These are phyloP conservation scores for Drechslerella coelobrocha DNA, from an alignment of 2,329 filamentous ascomycete genomes.

Conservation along the genomic window DNA sequence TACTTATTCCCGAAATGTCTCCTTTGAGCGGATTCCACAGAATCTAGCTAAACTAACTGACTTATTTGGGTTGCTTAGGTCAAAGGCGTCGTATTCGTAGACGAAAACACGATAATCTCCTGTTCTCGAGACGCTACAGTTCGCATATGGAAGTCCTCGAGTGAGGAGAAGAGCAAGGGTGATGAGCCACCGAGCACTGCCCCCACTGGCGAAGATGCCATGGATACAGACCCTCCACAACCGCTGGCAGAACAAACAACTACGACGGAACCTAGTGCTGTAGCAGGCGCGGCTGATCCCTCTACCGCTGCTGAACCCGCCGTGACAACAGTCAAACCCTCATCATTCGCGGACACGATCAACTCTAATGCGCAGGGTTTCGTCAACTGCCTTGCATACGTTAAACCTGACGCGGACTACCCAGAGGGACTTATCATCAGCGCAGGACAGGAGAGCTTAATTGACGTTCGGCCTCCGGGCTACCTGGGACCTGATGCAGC, in stretches of 20 bases:
- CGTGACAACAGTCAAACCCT: slow-evolving; percentile 59
- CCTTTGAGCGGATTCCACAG: not conserved
- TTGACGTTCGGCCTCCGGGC: slow-evolving; percentile 81
- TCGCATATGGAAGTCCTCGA: slow-evolving; percentile 72
- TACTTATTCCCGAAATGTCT: not conserved
- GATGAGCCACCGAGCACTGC: not conserved
- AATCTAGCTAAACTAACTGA: not conserved
- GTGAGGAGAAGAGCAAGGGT: not conserved
- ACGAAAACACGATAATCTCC: slow-evolving; percentile 74
- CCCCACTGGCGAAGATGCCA: slow-evolving; percentile 58
- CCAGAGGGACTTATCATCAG: slow-evolving; percentile 78
- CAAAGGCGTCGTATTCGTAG: slow-evolving; percentile 80
- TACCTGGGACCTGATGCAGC: slow-evolving; percentile 72
- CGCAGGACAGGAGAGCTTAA: slow-evolving; percentile 88
- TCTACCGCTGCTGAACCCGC: slow-evolving; percentile 58
- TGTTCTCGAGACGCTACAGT: slow-evolving; percentile 92
- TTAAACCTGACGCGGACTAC: slow-evolving; percentile 71
- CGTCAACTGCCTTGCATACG: slow-evolving; percentile 82
- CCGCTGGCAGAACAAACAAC: slow-evolving; percentile 3
- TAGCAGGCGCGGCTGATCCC: not conserved
- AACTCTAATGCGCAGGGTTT: slow-evolving; percentile 81
- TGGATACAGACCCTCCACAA: slow-evolving; percentile 28
- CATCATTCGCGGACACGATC: slow-evolving; percentile 77
- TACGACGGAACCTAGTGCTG: not conserved
- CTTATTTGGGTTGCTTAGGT: slow-evolving; percentile 67